Conservation (phyloP, 345 rosid species). For the Erysimum cheiranthoides region DNA sequence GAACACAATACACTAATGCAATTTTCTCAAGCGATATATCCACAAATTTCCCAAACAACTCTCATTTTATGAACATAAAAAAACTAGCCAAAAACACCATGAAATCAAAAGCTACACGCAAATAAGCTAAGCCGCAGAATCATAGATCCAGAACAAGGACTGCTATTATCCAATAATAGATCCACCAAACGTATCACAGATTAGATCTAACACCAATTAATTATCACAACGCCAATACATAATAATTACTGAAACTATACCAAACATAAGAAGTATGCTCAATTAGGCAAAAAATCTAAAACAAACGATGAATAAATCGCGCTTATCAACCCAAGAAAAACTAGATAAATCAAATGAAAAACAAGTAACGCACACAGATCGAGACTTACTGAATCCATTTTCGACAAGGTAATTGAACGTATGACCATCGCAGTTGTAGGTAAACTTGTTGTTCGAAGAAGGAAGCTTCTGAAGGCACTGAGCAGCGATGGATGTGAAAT, state of each 20-base stretch:
- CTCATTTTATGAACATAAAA: background rate
- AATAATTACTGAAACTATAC: conserved; percentile 12
- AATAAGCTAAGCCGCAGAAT: conserved; percentile 6
- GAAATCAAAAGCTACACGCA: conserved; percentile 1
- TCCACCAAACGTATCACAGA: conserved; percentile 31
- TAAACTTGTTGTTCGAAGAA: conserved; percentile 66
- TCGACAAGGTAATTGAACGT: conserved; percentile 86
- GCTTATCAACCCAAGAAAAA: background rate
- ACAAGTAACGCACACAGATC: conserved; percentile 9
- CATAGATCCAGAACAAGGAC: conserved; percentile 35
- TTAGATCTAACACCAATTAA: conserved; percentile 27
- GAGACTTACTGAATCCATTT: conserved; percentile 72
- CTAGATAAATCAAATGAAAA: background rate
- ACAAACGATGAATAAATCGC: background rate
- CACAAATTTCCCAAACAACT: conserved; percentile 1
- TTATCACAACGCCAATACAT: background rate
- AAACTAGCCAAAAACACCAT: background rate
- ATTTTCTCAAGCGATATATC: background rate
- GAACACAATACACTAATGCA: conserved; percentile 5
- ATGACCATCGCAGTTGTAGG: conserved; percentile 84
- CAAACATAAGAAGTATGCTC: conserved; percentile 13
- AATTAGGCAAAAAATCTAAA: background rate
- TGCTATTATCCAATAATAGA: background rate
- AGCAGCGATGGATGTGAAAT: conserved; percentile 72
- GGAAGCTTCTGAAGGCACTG: conserved; percentile 84